Percentiles rank a stretch among this genome's conserved stretches.
These are phyloP conservation scores for Dendrothele bispora DNA, from an alignment of 768 basidiomycete genomes.

Conservation along the genomic window DNA sequence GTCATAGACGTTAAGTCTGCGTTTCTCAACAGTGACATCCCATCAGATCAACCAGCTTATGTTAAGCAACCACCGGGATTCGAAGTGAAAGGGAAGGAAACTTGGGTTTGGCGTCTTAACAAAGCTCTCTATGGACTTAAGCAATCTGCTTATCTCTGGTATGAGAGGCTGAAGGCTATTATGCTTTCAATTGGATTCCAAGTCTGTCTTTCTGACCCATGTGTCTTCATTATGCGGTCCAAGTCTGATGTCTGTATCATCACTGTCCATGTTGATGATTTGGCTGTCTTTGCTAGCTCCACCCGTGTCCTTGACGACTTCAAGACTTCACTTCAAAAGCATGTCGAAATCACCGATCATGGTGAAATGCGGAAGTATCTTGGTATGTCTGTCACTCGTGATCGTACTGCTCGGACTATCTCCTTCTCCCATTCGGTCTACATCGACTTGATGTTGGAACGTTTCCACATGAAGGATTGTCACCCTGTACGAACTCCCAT, in stretches of 20 bases:
- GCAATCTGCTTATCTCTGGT: constrained; percentile 17
- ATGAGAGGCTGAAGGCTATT: no score
- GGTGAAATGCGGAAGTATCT: constrained; percentile 24
- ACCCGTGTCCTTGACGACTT: constrained; percentile 9
- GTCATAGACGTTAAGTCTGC: background rate
- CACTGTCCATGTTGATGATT: constrained; percentile 27
- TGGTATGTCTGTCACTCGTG: constrained; percentile 27
- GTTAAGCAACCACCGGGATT: constrained; percentile 19
- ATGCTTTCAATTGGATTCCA: no score
- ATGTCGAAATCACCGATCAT: constrained; percentile 16
- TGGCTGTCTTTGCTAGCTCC: constrained; percentile 15
- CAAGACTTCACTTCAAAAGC: constrained; percentile 12
- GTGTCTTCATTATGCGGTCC: no score
- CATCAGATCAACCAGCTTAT: constrained; percentile 23
- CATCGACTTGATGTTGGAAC: constrained; percentile 23
- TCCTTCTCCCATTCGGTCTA: constrained; percentile 31
- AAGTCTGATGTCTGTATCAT: no score
- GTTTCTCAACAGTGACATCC: constrained; percentile 22
- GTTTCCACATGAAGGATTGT: constrained; percentile 20
- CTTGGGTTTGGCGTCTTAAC: constrained; percentile 6
- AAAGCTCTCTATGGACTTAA: constrained; percentile 26
- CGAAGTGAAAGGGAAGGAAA: constrained; percentile 4
- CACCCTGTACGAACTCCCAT: constrained; percentile 24
- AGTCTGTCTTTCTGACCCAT: no score
- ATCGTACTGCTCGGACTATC: constrained; percentile 22